phyloP scores from a whole-genome alignment of 768 basidiomycete species.

The Mycena venus region DNA sequence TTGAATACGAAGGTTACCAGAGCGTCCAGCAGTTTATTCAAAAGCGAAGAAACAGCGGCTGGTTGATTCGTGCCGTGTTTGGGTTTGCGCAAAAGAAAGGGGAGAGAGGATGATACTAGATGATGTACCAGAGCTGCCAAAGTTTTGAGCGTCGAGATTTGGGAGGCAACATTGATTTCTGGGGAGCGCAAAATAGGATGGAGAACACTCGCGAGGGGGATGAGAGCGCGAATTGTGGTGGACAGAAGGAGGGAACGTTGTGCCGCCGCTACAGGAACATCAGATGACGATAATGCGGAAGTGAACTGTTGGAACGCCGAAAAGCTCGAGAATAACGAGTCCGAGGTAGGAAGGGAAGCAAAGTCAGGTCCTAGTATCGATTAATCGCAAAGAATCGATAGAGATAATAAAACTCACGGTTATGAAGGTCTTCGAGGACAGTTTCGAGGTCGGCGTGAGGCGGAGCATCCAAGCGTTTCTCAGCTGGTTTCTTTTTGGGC shows the following conservation, averaged over 20 bases:
- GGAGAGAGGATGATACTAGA: conserved; percentile 25
- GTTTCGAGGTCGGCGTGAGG: conserved; percentile 31
- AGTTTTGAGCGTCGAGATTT: conserved; percentile 22
- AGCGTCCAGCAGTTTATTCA: conserved; percentile 28
- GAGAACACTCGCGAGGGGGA: conserved; percentile 41
- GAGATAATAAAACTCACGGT: conserved; percentile 19
- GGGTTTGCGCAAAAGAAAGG: conserved; percentile 33
- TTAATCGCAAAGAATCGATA: not conserved
- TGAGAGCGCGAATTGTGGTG: conserved; percentile 45
- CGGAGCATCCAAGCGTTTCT: conserved; percentile 1
- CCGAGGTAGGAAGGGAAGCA: conserved; percentile 18
- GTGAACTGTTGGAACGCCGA: conserved; percentile 46
- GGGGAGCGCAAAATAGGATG: conserved; percentile 44
- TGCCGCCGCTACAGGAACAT: conserved; percentile 20
- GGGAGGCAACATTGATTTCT: conserved; percentile 28
- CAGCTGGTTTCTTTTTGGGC: conserved; percentile 33
- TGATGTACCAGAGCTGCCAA: conserved; percentile 11
- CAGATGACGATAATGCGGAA: conserved; percentile 35
- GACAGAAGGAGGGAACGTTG: conserved; percentile 44
- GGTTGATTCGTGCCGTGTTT: not conserved
- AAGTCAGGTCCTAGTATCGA: conserved; percentile 15
- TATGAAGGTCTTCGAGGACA: conserved; percentile 35
- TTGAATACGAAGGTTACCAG: conserved; percentile 36
- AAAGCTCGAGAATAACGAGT: conserved; percentile 42
- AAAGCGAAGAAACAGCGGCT: conserved; percentile 16